phyloP scores from a whole-genome alignment of 2,329 filamentous ascomycete species.

The Neurospora sp. region DNA sequence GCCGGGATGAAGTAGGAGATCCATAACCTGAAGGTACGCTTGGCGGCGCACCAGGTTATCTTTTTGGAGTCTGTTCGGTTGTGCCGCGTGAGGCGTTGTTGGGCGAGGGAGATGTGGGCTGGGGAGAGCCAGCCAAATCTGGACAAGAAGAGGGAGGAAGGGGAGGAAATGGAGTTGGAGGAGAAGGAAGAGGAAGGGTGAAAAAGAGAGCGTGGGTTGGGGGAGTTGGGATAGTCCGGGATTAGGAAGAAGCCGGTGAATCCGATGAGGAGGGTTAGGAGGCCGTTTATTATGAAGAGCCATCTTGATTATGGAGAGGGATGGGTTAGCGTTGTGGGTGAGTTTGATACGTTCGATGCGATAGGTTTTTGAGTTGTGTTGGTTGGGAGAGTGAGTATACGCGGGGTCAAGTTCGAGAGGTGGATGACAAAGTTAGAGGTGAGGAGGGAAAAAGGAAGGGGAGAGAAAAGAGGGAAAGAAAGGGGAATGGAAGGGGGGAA shows the following conservation, averaged over 20 bases:
- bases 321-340: background rate
- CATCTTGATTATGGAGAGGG: conserved; percentile 17
- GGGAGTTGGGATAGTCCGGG: conserved; percentile 31
- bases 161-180: no score
- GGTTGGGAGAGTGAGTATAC: no score
- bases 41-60: conserved; percentile 32
- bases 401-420: no score
- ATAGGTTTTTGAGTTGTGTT: no score
- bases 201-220: conserved; percentile 27
- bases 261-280: conserved; percentile 43
- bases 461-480: no score
- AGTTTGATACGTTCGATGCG: no score
- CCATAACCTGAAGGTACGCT: conserved; percentile 33
- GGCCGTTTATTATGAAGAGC: conserved; percentile 47
- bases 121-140: conserved; percentile 30
- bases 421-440: background rate
- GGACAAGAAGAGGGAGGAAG: background rate
- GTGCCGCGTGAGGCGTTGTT: conserved; percentile 32
- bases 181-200: background rate
- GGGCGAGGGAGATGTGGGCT: conserved; percentile 30
- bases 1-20: conserved; percentile 34
- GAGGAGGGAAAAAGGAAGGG: background rate
- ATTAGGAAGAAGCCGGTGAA: conserved; percentile 39
- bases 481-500: background rate
- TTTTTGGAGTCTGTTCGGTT: conserved; percentile 34